phyloP scores from a whole-genome alignment of 2,329 filamentous ascomycete species.

The Colletotrichum spaethianum region DNA sequence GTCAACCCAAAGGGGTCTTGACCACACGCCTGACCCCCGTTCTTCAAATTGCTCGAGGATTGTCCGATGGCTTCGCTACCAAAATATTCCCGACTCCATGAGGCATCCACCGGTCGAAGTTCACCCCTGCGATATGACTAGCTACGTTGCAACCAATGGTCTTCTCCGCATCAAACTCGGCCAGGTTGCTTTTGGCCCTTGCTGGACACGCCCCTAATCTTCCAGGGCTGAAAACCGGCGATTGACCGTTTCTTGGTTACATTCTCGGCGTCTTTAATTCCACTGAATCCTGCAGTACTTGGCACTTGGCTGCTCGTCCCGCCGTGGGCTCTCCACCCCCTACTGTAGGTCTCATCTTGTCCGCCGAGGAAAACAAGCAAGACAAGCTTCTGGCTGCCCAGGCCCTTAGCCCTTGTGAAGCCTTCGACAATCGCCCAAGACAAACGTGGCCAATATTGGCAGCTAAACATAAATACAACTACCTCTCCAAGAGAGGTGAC shows the following conservation, averaged over 20 bases:
- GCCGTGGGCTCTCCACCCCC: slow-evolving; percentile 17
- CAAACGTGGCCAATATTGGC: neutral
- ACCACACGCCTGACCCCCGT: neutral
- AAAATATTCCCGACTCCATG: neutral
- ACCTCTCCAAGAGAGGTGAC: neutral
- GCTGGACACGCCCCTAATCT: slow-evolving; percentile 8
- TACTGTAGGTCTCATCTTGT: slow-evolving; percentile 10
- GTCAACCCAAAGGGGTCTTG: neutral
- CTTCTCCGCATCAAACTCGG: slow-evolving; percentile 28
- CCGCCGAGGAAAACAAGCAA: slow-evolving; percentile 32
- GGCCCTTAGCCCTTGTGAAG: slow-evolving; percentile 11
- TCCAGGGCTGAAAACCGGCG: neutral
- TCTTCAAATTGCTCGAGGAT: neutral
- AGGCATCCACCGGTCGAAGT: neutral
- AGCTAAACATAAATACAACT: no score
- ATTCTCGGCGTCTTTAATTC: slow-evolving; percentile 20
- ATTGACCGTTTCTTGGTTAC: neutral
- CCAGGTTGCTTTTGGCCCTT: slow-evolving; percentile 16
- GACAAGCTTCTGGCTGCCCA: slow-evolving; percentile 32
- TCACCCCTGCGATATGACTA: neutral
- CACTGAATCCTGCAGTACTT: slow-evolving; percentile 15
- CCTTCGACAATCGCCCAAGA: neutral
- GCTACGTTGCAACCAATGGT: neutral
- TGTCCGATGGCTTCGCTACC: neutral
- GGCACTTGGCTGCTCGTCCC: slow-evolving; percentile 31